Evolutionary conservation across 2,329 filamentous ascomycete species (phyloP), one percentile per base, ranked within the genome.

Genomic region (Aureobasidium leucospermi): DNA sequence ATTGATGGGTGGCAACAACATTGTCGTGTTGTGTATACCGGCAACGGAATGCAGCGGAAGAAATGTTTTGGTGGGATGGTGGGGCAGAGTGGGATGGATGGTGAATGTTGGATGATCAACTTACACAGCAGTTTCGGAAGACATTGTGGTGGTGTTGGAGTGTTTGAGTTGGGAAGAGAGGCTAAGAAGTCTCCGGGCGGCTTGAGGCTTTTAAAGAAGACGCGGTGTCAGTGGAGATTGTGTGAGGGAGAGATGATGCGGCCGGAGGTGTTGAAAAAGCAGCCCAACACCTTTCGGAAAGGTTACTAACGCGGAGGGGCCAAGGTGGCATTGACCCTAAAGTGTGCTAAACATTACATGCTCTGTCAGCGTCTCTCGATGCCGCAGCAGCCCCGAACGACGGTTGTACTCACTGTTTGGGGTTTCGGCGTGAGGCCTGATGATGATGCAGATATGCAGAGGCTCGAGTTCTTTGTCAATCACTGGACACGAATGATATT

Each of bases 81-180:
- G 38, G 47, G 43, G 55, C 42, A 46, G 52, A 43, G 42, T 36
- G 52, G 52, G 57, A 42, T 49, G 53, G 34, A 53, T 39, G 57
- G 52, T 39, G 43, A 32, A 8, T n/a, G 38, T 55, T 32, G 49
- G 9, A 7, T 6, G 15, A 11, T 23, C 23, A 5, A 67, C 67
- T 68, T 65, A 69, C 67, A 68, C 66, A 63, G 66, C 65, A 55
- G 58, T 59, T 64, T 69, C 66, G 49, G 64, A 62, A 61, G 65
- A 66, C 67, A 68, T 68, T 59, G 53, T 67, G 64, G 61, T 58
- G 57, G 62, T 60, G 46, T 38, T 58, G 59, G 43, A 60, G 55
- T 51, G 60, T 36, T 58, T 62, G 39, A 65, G 60, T 58, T 66
- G 65, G 51, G 60, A 47, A 38, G 57, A 57, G 51, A 66, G 52